phyloP scores from a whole-genome alignment of 192 early-diverging fungal genomes.

The Gigaspora rosea region DNA sequence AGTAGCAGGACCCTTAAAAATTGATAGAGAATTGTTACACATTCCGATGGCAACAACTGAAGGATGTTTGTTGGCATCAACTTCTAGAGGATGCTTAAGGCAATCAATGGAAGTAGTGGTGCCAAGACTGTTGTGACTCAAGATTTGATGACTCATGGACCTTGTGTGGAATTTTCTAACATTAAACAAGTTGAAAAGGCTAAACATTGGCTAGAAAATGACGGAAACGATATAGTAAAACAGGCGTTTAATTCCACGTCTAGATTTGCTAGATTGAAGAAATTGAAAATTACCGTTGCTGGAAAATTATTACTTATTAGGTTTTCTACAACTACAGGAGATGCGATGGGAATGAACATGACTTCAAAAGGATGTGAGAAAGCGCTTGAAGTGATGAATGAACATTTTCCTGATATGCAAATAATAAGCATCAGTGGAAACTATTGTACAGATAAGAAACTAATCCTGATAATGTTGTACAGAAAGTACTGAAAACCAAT shows the following conservation, averaged over 20 bases:
- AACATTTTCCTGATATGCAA: constrained; percentile 70
- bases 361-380: constrained; percentile 94
- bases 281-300: constrained; percentile 80
- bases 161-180: constrained; percentile 84
- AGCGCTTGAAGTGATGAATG: constrained; percentile 63
- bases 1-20: constrained; percentile 82
- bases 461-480: constrained; percentile 77
- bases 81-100: constrained; percentile 94
- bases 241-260: constrained; percentile 85
- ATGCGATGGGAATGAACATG: constrained; percentile 99
- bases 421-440: constrained; percentile 78
- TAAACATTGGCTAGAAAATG: constrained; percentile 74
- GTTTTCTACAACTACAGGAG: constrained; percentile 88
- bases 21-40: constrained; percentile 80
- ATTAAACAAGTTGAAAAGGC: constrained; percentile 63
- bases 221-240: constrained; percentile 64
- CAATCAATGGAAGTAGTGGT: constrained; percentile 84
- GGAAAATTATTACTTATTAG: constrained; percentile 84
- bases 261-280: constrained; percentile 82
- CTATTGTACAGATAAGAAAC: constrained; percentile 60
- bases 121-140: constrained; percentile 73
- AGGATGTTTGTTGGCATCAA: constrained; percentile 86
- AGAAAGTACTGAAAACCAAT: constrained; percentile 84
- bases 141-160: constrained; percentile 94
- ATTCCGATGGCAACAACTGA: constrained; percentile 98